A percentile compares a stretch with the other conserved stretches of the same genome.
Conservation (phyloP, 257 asterid species). For the Fraxinus pennsylvanica region DNA sequence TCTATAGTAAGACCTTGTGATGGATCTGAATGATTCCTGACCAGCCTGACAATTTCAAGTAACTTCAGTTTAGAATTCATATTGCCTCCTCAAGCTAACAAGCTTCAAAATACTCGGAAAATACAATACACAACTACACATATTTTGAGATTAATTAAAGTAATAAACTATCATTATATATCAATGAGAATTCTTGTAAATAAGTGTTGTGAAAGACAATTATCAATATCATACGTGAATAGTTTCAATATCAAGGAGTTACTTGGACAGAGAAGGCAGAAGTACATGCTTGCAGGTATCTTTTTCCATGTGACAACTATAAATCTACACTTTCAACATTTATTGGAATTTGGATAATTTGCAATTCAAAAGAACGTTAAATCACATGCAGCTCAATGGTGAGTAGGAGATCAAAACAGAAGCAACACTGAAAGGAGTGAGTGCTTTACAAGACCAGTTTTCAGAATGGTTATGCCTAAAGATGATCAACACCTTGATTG, state of each 20-base stretch:
- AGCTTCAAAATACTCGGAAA: not conserved
- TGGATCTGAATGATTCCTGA: constrained; percentile 66
- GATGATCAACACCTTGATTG: constrained; percentile 1
- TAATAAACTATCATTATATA: not conserved
- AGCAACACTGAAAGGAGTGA: not conserved
- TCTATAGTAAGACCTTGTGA: constrained; percentile 62
- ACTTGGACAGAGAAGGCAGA: not conserved
- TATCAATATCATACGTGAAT: constrained; percentile 7
- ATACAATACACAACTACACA: not conserved
- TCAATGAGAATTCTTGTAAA: constrained; percentile 3
- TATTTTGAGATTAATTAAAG: constrained; percentile 3
- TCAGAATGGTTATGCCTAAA: not conserved
- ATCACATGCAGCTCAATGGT: not conserved
- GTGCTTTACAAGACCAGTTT: constrained; percentile 9
- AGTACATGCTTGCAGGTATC: not conserved
- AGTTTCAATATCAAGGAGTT: not conserved
- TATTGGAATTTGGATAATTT: not conserved
- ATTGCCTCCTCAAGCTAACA: not conserved
- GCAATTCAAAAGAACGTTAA: not conserved
- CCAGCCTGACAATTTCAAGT: constrained; percentile 46
- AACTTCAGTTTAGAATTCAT: constrained; percentile 1
- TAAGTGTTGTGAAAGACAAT: not conserved
- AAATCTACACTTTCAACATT: not conserved
- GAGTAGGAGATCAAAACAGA: not conserved
- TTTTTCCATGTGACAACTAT: not conserved